phyloP scores from a whole-genome alignment of 371 early-diverging fungal species.

The Saksenaea oblongispora region DNA sequence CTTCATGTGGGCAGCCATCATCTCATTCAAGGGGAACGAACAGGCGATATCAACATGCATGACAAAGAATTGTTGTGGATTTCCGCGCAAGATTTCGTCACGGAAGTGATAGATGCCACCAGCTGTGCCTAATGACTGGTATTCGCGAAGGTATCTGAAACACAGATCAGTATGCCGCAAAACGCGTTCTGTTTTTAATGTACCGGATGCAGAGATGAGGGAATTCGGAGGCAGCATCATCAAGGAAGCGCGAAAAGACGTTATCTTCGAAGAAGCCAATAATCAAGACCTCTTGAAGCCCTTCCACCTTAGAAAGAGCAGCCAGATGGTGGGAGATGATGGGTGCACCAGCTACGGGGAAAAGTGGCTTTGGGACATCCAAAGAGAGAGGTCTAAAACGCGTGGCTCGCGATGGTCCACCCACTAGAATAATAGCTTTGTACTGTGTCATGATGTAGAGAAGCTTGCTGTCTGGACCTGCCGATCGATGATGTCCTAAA shows the following conservation, averaged over 20 bases:
- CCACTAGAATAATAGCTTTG: conserved; percentile 89
- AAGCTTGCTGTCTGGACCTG: background rate
- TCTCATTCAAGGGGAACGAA: conserved; percentile 87
- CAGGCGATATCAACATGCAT: conserved; percentile 95
- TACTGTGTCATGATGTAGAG: conserved; percentile 20
- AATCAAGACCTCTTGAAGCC: conserved; percentile 89
- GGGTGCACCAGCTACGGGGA: conserved; percentile 95
- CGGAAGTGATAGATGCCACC: conserved; percentile 98
- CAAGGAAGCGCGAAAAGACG: conserved; percentile 86
- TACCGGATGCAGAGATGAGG: conserved; percentile 84
- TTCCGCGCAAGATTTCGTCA: conserved; percentile 90
- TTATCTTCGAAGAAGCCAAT: conserved; percentile 96
- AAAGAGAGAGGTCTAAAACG: conserved; percentile 97
- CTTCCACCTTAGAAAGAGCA: conserved; percentile 84
- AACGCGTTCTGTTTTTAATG: background rate
- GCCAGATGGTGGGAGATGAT: conserved; percentile 95
- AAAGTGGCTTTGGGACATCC: conserved; percentile 94
- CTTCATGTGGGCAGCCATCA: conserved; percentile 80
- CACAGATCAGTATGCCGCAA: background rate
- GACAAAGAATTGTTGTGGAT: conserved; percentile 91
- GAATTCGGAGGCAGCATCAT: conserved; percentile 82
- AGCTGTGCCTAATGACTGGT: conserved; percentile 94
- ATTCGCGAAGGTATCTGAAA: conserved; percentile 92
- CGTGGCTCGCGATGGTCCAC: conserved; percentile 96
- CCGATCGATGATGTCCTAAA: background rate